Percentiles rank a stretch among this genome's conserved stretches.
Evolutionary conservation across 148 eudicot genomes (phyloP).

Genomic region (Nyssa sinensis): DNA sequence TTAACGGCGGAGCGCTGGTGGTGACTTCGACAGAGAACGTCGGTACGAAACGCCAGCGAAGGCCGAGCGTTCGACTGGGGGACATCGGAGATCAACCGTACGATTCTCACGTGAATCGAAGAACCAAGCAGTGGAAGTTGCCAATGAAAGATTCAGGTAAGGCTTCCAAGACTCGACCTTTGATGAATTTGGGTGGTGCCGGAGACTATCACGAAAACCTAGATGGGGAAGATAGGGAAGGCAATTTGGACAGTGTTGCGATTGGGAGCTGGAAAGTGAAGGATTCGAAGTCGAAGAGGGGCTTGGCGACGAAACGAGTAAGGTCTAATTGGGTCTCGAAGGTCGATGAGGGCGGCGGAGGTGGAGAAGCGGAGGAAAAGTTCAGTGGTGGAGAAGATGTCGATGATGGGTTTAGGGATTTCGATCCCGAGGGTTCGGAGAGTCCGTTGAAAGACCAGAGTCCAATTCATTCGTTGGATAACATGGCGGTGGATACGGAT

Average conservation of each 20-base stretch:
- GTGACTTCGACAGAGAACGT: not conserved
- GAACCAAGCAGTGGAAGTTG: constrained; percentile 23
- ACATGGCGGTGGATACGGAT: constrained; percentile 7
- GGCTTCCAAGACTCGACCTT: constrained; percentile 23
- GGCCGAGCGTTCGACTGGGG: constrained; percentile 51
- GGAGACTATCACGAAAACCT: constrained; percentile 14
- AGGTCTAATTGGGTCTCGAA: constrained; percentile 27
- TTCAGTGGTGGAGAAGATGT: constrained; percentile 12
- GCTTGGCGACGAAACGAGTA: constrained; percentile 20
- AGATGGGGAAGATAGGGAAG: constrained; percentile 17
- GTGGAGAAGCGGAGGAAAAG: not conserved
- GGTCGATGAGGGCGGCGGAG: constrained; percentile 4
- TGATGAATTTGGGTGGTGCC: constrained; percentile 15
- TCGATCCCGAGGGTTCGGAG: constrained; percentile 29
- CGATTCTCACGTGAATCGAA: constrained; percentile 14
- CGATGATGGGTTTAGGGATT: constrained; percentile 37
- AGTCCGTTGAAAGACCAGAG: constrained; percentile 43
- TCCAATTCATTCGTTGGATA: constrained; percentile 40
- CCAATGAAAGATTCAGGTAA: constrained; percentile 19
- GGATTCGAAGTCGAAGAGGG: constrained; percentile 26
- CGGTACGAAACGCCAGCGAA: constrained; percentile 39
- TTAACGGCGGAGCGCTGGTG: constrained; percentile 10
- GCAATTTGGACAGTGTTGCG: constrained; percentile 23
- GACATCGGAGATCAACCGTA: constrained; percentile 40
- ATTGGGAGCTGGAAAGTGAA: constrained; percentile 34